Conservation (phyloP, 2,329 filamentous ascomycete species). For the Verticillium alfalfae region DNA sequence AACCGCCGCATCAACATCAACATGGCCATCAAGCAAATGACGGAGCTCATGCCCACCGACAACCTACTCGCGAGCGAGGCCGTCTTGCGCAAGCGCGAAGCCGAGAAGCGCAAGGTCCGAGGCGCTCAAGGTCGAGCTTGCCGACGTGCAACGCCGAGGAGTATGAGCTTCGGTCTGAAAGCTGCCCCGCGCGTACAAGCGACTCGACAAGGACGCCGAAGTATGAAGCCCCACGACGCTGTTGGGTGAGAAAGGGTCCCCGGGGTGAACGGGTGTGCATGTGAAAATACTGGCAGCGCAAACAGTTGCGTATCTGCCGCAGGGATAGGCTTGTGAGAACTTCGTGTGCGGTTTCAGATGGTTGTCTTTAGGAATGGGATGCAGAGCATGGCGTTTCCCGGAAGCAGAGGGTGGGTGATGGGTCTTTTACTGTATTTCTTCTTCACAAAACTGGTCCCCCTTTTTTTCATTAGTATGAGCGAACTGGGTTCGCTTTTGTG, state of each 20-base stretch:
- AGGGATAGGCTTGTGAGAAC: background rate
- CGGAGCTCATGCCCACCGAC: slow-evolving; percentile 69
- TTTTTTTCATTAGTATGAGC: background rate
- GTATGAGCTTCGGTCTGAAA: slow-evolving; percentile 75
- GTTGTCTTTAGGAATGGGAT: background rate
- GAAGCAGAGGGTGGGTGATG: background rate
- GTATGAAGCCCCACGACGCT: slow-evolving; percentile 62
- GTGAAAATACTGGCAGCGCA: background rate
- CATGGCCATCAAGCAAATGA: slow-evolving; percentile 70
- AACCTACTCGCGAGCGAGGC: slow-evolving; percentile 62
- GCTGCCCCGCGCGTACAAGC: slow-evolving; percentile 69
- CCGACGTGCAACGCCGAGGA: slow-evolving; percentile 69
- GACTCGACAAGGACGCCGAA: slow-evolving; percentile 61
- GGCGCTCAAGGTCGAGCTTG: slow-evolving; percentile 58
- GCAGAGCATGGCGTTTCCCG: background rate
- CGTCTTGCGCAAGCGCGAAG: slow-evolving; percentile 50
- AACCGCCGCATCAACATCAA: slow-evolving; percentile 68
- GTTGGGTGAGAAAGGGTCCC: slow-evolving; percentile 75
- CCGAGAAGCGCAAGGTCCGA: slow-evolving; percentile 60
- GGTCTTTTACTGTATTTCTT: background rate
- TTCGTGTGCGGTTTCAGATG: background rate
- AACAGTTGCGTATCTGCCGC: background rate
- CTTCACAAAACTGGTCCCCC: background rate
- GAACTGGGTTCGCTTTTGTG: background rate
- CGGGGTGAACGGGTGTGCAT: slow-evolving; percentile 38